Base-by-base conservation (phyloP, 1,284 basidiomycete species). In the Ustilago curta region DNA sequence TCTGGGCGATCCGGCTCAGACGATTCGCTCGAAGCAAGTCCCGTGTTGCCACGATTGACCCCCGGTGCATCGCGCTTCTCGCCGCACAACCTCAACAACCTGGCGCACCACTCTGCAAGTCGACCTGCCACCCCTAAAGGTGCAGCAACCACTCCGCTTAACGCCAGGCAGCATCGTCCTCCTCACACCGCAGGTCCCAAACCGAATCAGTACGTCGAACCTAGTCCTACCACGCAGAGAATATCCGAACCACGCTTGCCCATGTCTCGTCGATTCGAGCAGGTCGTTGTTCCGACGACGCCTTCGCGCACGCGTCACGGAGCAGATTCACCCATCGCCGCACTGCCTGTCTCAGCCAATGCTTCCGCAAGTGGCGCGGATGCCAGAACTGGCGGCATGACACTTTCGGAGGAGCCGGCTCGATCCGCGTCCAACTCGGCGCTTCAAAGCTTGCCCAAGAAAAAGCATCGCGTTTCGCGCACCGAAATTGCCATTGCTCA, bases 401-500 rank as follows among this genome's bases (percentile, higher is more conserved):
- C 63, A 2, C 64, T 65, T 44, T 29, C 55, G 0, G 60, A 73
- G 48, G 56, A 59, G 18, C 60, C 64, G 0, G 9, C 44, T 5
- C 51, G 12, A 6, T 31, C 45, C 8, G 39, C 23, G 5, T 47
- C 64, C 40, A 66, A 11, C 23, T 29, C 32, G 4, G 35, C 37
- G n/a, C 53, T 70, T 1, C 67, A 66, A 27, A 75, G 72, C 59
- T 35, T 75, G 23, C 72, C 72, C 3, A 75, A 70, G 67, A 75
- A 75, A 48, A 75, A 75, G 57, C 62, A 66, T 42, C 66, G 72
- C 23, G 72, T 75, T 37, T 66, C 61, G 16, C 56, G 27, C 35
- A 67, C 49, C 21, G 72, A 75, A 50, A 57, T 75, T 35, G 72
- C 72, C 45, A 70, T 75, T n/a, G 72, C 72, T 7, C 72, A 75